Evolutionary conservation across 345 rosid species (phyloP).

Genomic region (Eutrema japonicum): DNA sequence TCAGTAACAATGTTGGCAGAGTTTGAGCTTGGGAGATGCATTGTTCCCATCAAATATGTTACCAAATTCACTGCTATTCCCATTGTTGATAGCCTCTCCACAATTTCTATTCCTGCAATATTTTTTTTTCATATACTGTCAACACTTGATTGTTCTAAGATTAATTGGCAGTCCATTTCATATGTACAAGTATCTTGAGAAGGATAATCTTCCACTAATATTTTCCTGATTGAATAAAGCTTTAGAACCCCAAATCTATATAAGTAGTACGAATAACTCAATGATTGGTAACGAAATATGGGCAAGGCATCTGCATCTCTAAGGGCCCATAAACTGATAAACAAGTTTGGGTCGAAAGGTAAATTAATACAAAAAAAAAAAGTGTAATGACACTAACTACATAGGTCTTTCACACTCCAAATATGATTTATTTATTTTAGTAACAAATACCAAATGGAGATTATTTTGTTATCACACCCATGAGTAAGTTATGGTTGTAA

Average conservation of each 20-base stretch:
- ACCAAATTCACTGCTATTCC: slow-evolving; percentile 81
- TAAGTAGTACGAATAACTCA: not conserved
- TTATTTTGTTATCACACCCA: not conserved
- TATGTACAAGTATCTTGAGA: not conserved
- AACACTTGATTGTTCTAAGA: not conserved
- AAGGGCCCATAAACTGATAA: not conserved
- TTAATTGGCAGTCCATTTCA: not conserved
- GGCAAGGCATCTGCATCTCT: not conserved
- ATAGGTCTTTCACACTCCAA: not conserved
- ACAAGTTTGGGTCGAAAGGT: not conserved
- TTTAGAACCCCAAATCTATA: not conserved
- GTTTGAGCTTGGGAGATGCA: slow-evolving; percentile 68
- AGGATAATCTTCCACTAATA: not conserved
- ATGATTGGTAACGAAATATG: not conserved
- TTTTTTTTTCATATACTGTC: not conserved
- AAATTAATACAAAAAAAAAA: not conserved
- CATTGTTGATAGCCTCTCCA: slow-evolving; percentile 75
- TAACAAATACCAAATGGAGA: not conserved
- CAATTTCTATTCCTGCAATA: slow-evolving; percentile 59
- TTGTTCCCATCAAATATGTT: slow-evolving; percentile 64
- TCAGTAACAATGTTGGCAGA: slow-evolving; percentile 73
- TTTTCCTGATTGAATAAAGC: too few relatives aligned
- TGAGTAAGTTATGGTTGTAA: not conserved
- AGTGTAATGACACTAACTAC: not conserved
- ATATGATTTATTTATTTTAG: slow-evolving; percentile 11